Base-by-base conservation (phyloP, 345 rosid species). In the Durio zibethinus region DNA sequence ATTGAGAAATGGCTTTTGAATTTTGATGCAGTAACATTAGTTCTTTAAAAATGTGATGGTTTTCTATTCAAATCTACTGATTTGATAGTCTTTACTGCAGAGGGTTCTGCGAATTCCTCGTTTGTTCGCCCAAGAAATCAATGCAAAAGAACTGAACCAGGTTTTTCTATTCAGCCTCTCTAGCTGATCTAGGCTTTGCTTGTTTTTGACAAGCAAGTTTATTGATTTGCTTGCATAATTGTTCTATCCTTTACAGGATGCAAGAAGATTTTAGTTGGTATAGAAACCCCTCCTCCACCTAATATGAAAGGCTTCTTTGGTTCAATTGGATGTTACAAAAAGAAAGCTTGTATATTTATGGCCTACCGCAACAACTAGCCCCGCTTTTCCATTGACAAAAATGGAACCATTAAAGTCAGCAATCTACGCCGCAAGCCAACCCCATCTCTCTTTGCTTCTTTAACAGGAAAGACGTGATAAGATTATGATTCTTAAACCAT, bases 371-470 rank as follows among this genome's bases (percentile, higher is more conserved):
- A 25, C 38, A 18, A 43, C 67, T 60, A 10, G 54, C n/a, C 50
- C 69, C 31, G n/a, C 64, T 35, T 65, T 65, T 63, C 21, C 68
- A 48, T 31, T 31, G 76, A n/a, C 54, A 45, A 68, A 40, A 74
- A 27, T 8, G 50, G n/a, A 23, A 15, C 0, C 20, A n/a, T n/a
- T 45, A 61, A 29, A 75, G 77, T 75, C 77, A 75, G 77, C 70
- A 61, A 74, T 60, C 54, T 43, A 60, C 68, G 69, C 77, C 69
- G 56, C 57, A 60, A 75, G 36, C 29, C 59, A 42, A 16, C 5
- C 36, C 45, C 38, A 47, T 47, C 11, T 69, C 66, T 75, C 40
- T 43, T 75, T 43, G 59, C 70, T 54, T 61, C 56, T 60, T 14
- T 31, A 29, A 61, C 52, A 21, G 56, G 77, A 61, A 74, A 29